Conservation (phyloP, 495 filamentous ascomycete genomes). For the Penicillium angulare region DNA sequence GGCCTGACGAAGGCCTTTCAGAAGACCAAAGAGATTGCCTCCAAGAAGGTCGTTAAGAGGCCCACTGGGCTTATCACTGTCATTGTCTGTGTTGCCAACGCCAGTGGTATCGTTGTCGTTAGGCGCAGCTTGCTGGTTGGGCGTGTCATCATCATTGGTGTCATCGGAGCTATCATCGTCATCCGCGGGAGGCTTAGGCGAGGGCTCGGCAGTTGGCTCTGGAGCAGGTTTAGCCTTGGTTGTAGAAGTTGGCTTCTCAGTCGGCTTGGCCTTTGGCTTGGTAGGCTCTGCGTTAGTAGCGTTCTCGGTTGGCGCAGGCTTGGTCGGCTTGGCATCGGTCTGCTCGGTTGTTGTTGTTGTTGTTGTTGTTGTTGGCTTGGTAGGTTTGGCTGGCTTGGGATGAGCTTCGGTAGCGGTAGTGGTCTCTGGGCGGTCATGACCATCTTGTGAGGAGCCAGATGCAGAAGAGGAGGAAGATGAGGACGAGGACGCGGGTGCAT, state of each 20-base stretch:
- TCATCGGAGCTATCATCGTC: not conserved
- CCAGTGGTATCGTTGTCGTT: not conserved
- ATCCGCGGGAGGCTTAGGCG: not conserved
- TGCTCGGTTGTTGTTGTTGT: constrained; percentile 2
- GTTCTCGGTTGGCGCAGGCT: too few relatives aligned
- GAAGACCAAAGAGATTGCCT: constrained; percentile 18
- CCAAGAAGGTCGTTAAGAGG: constrained; percentile 3
- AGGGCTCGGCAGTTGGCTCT: not conserved
- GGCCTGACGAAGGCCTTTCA: constrained; percentile 17
- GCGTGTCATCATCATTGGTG: not conserved
- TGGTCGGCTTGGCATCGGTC: not conserved
- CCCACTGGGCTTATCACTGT: not conserved
- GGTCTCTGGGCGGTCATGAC: constrained; percentile 8
- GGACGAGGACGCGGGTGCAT: constrained; percentile 27
- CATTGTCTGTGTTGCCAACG: not conserved
- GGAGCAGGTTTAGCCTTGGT: not conserved
- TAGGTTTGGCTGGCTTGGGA: not conserved
- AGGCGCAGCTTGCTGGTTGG: not conserved
- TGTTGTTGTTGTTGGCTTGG: not conserved
- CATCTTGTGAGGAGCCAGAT: constrained; percentile 27
- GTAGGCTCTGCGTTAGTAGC: too few relatives aligned
- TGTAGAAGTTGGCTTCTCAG: not conserved
- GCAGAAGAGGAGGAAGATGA: constrained; percentile 31
- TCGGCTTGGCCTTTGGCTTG: not conserved
- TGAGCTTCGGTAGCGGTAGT: not conserved